Evolutionary conservation across 2,329 filamentous ascomycete species (phyloP).

Genomic region (Ceratocystis destructans): DNA sequence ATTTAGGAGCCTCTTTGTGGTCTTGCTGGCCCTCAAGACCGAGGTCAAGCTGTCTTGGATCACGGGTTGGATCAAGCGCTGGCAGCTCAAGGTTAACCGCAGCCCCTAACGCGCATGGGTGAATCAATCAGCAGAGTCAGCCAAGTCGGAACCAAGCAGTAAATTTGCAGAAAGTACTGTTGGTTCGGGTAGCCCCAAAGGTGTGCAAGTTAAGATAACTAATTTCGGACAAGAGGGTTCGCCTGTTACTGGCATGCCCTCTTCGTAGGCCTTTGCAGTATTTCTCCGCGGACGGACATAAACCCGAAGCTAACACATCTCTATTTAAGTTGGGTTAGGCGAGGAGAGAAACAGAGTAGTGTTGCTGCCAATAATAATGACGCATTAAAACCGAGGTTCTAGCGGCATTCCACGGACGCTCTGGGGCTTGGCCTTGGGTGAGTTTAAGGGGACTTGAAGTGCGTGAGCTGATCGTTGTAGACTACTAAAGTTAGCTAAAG

Average conservation of each 20-base stretch:
- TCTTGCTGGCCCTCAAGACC: not conserved
- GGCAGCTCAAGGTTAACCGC: not conserved
- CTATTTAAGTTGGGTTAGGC: not conserved
- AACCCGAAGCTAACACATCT: not conserved
- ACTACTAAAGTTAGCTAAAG: not conserved
- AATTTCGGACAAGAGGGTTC: too few species aligned
- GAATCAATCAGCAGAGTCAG: not conserved
- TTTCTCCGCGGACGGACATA: too few species aligned
- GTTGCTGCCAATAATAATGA: not conserved
- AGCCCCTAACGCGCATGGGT: not conserved
- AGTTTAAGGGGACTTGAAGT: not conserved
- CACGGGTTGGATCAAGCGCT: not conserved
- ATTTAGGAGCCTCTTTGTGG: not conserved
- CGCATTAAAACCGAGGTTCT: not conserved
- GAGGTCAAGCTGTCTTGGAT: not conserved
- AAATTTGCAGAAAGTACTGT: too few species aligned
- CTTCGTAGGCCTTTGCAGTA: too few species aligned
- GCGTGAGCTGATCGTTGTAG: not conserved
- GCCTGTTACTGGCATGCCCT: too few species aligned
- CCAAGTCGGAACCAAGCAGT: too few species aligned
- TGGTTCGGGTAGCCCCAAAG: too few species aligned
- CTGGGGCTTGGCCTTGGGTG: not conserved
- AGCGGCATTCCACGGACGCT: constrained; percentile 9
- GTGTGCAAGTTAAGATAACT: too few species aligned
- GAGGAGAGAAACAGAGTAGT: too few species aligned